phyloP scores from a whole-genome alignment of 2,329 filamentous ascomycete genomes.

The Paramyrothecium roridum region DNA sequence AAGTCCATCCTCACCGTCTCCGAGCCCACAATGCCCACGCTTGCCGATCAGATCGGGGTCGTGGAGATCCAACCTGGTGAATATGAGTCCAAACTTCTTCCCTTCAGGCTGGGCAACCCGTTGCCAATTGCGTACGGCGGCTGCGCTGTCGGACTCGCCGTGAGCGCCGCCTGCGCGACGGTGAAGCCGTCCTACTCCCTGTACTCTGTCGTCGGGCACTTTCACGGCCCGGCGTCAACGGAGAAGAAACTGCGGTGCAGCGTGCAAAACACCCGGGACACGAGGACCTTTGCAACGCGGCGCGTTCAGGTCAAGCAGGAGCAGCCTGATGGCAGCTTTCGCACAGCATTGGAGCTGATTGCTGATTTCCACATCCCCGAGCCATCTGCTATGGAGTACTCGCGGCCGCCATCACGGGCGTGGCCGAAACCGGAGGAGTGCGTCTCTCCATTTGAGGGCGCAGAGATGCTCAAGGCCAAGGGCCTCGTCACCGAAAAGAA shows the following conservation, averaged over 20 bases:
- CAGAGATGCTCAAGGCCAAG: constrained; percentile 10
- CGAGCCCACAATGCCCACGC: constrained; percentile 9
- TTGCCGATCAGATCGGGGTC: constrained; percentile 17
- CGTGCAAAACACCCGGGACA: constrained; percentile 36
- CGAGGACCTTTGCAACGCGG: constrained; percentile 44
- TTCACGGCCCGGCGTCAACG: constrained; percentile 39
- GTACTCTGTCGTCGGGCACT: constrained; percentile 44
- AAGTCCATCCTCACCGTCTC: neutral
- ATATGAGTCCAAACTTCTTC: constrained; percentile 21
- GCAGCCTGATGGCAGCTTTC: constrained; percentile 27
- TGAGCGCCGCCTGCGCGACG: constrained; percentile 36
- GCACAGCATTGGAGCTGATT: constrained; percentile 38
- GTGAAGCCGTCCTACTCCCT: constrained; percentile 33
- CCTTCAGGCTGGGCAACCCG: constrained; percentile 26
- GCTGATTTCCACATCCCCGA: constrained; percentile 45
- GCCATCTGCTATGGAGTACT: constrained; percentile 31
- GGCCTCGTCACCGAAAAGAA: constrained; percentile 20
- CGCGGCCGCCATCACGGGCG: constrained; percentile 23
- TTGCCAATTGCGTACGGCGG: constrained; percentile 41
- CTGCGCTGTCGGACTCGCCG: constrained; percentile 35
- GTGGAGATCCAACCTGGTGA: constrained; percentile 13
- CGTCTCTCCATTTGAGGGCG: constrained; percentile 6
- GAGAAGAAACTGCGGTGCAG: constrained; percentile 32
- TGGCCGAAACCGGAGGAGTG: constrained; percentile 27
- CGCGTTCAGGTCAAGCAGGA: constrained; percentile 41